Evolutionary conservation across 768 basidiomycete genomes (phyloP), one percentile per base, ranked within the genome.

Genomic region (Mycena olivaceomarginata): DNA sequence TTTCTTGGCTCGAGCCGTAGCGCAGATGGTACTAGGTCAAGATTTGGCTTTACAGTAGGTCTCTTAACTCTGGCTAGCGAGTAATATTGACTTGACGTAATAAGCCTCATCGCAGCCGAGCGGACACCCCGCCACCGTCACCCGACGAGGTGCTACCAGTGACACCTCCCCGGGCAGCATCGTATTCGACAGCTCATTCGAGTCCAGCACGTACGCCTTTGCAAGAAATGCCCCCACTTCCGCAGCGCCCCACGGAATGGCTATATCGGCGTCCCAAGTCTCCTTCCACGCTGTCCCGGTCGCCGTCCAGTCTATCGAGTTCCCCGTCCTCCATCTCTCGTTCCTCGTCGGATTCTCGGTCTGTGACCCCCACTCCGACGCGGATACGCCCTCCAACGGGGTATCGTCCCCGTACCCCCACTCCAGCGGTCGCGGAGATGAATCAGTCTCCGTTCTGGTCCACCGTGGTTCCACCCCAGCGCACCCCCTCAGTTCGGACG

Each of bases 231-330:
- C 80, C 82, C 63, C 74, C 79, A 41, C 80, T 80, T 69, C 79
- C 84, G 40, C 80, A 80, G 56, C 81, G 74, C 66, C 81, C 68
- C 40, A 86, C 86, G 25, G 88, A 89, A 79, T 91, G 90, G 90
- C 85, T 91, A 62, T 89, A 90, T 78, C 88, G 90, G 59, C 86
- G 84, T 43, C 87, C 88, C 62, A 88, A 85, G 80, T 82, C 86
- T 12, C 77, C 86, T 57, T 70, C 80, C 57, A 20, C 78, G n/a
- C 65, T 84, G 70, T 80, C 78, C 56, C 69, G 80, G 40, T 74
- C 81, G 59, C 80, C 80, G 31, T 79, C 73, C 39, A 79, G 65
- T 48, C 69, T 77, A 25, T 75, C 81, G 57, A 65, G 71, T 56
- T 59, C 76, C 67, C 75, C 79, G 13, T 77, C 78, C 16, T 79